These are phyloP conservation scores for Saccharomyces pastorianus DNA, from an alignment of 1,139 yeast genomes.

Conservation along the genomic window DNA sequence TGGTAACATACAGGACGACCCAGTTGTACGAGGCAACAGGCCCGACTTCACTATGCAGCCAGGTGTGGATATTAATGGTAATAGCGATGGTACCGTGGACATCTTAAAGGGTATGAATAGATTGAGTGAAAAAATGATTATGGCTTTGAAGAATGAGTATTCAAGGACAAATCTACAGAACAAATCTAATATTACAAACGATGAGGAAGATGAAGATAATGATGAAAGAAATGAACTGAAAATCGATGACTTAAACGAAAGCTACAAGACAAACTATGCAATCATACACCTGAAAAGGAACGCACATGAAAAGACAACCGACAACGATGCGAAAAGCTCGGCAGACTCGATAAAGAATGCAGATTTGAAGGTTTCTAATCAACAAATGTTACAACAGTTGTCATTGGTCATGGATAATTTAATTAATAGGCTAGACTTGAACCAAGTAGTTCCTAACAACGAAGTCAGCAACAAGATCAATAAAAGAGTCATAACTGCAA, in stretches of 20 bases:
- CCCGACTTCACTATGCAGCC: constrained; percentile 89
- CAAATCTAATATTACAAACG: constrained; percentile 30
- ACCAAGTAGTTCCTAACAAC: constrained; percentile 17
- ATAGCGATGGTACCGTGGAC: constrained; percentile 40
- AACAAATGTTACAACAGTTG: constrained; percentile 40
- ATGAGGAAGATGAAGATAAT: constrained; percentile 29
- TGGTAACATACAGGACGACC: constrained; percentile 76
- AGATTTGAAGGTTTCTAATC: constrained; percentile 1
- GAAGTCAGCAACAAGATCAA: constrained; percentile 19
- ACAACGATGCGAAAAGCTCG: constrained; percentile 23
- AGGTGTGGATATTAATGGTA: constrained; percentile 44
- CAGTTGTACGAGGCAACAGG: constrained; percentile 65
- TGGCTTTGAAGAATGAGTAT: constrained; percentile 40
- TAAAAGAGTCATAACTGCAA: constrained; percentile 38
- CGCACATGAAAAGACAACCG: constrained; percentile 19
- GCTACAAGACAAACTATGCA: constrained; percentile 41
- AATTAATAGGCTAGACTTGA: constrained; percentile 21
- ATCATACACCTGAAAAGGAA: constrained; percentile 44
- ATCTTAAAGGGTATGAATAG: constrained; percentile 84
- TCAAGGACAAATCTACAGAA: constrained; percentile 30
- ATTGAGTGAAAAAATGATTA: constrained; percentile 73
- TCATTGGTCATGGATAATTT: constrained; percentile 33
- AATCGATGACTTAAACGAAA: constrained; percentile 42
- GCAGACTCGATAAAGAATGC: constrained; percentile 15
- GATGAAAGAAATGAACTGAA: constrained; percentile 45